Base-by-base conservation (phyloP, 2,329 filamentous ascomycete species). In the Zymoseptoria crescenta region DNA sequence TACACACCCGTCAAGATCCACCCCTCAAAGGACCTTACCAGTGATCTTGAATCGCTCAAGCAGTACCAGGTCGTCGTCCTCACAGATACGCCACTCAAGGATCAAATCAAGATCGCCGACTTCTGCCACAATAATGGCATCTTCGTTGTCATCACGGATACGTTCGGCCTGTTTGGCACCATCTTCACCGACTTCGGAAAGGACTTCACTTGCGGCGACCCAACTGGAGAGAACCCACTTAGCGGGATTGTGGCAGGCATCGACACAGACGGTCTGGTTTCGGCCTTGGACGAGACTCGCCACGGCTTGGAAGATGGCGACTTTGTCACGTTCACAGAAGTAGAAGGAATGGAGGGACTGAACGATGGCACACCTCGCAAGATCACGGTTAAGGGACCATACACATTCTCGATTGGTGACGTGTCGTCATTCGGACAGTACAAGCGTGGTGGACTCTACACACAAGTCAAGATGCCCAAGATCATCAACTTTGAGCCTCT, bases 381-480 rank as follows among this genome's bases (percentile, higher is more conserved):
- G 78, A 84, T 99, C 62, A 90, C 88, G 3, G 91, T 96, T 54
- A 96, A 96, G 78, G 94, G 79, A 5, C 94, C 94, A 3, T 99
- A 97, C 74, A 96, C 92, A 8, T 99, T 99, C 76, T 94, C 91
- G 13, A 96, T 99, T 67, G 94, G 93, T 49, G 91, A 96, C 73
- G 91, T 97, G 8, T 90, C 89, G 24, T 87, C 85, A 5, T 81
- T 96, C 41, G 94, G 94, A 41, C 82, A 89, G 69, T 99, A 99
- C 78, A 80, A 89, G 78, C 84, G 88, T 55, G 93, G 93, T 52
- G 94, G 94, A 61, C 83, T 96, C 60, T 99, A 89, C 74, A 87
- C 89, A 48, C 94, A 99, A 75, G 94, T 97, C 75, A 99, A 97
- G 82, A 96, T 96, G 93, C 94, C 94, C 55, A 96, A 94, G 78